Evolutionary conservation across 306 rosid species (phyloP).

Genomic region (Prunus dulcis): DNA sequence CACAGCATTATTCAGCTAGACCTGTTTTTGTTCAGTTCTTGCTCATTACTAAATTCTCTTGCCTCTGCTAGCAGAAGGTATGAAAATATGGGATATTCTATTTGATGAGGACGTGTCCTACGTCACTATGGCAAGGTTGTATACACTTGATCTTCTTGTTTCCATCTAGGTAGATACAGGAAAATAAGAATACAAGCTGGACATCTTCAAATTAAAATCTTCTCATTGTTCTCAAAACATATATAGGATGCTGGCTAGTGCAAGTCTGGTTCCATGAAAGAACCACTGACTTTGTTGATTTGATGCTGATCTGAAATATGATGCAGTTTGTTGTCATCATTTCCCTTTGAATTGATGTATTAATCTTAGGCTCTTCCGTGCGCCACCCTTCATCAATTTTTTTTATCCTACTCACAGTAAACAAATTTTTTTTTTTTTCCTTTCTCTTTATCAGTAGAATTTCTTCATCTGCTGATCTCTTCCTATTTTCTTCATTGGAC

Average conservation of each 20-base stretch:
- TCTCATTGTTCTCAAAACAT: background rate
- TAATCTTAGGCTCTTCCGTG: background rate
- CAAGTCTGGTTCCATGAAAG: background rate
- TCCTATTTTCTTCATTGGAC: constrained; percentile 20
- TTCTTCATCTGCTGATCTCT: constrained; percentile 31
- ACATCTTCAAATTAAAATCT: background rate
- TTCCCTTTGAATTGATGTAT: background rate
- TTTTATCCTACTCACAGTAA: background rate
- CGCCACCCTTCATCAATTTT: background rate
- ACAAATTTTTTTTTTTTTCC: background rate
- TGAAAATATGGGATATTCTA: background rate
- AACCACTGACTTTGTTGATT: background rate
- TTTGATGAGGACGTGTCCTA: background rate
- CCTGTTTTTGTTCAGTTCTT: background rate
- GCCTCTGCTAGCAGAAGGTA: background rate
- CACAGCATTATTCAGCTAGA: background rate
- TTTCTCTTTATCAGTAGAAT: constrained; percentile 22
- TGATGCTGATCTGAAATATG: background rate
- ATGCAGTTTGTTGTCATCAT: constrained; percentile 6
- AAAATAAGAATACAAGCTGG: background rate
- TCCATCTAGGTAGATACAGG: background rate
- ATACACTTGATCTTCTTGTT: background rate
- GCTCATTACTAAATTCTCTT: background rate
- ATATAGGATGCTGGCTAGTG: background rate
- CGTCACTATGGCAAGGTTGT: background rate